phyloP scores from a whole-genome alignment of 176 grass and related monocot genomes.

The sorghum (Sorghum bicolor) region DNA sequence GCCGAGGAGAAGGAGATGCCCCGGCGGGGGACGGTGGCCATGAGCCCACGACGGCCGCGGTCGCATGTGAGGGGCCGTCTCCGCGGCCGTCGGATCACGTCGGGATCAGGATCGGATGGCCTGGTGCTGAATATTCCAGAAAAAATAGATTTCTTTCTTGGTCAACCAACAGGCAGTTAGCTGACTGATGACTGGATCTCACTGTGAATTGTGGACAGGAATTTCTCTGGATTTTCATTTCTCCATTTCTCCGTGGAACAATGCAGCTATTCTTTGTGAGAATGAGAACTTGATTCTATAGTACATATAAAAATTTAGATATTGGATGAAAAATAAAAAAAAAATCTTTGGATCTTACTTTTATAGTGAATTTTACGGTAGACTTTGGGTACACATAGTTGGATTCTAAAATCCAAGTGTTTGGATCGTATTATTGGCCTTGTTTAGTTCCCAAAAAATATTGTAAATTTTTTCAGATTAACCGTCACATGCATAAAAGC shows the following conservation, averaged over 20 bases:
- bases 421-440: no score
- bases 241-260: not conserved
- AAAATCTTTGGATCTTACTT: no score
- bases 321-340: no score
- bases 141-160: not conserved
- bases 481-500: no score
- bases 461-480: no score
- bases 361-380: no score
- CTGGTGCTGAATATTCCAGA: not conserved
- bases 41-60: constrained; percentile 10
- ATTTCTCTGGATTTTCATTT: not conserved
- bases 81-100: constrained; percentile 33
- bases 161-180: not conserved
- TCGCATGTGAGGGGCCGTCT: constrained; percentile 6
- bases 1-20: constrained; percentile 41
- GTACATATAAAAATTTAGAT: no score
- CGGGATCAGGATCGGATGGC: constrained; percentile 23
- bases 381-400: no score
- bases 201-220: not conserved
- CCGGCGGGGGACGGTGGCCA: not conserved
- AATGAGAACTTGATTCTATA: no score
- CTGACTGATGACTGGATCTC: not conserved
- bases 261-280: not conserved
- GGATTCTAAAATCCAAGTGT: no score
- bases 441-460: no score